A percentile compares a stretch with the other conserved stretches of the same genome.
phyloP scores from a whole-genome alignment of 192 early-diverging fungal species.

The Rhizoclosmatium globosum region DNA sequence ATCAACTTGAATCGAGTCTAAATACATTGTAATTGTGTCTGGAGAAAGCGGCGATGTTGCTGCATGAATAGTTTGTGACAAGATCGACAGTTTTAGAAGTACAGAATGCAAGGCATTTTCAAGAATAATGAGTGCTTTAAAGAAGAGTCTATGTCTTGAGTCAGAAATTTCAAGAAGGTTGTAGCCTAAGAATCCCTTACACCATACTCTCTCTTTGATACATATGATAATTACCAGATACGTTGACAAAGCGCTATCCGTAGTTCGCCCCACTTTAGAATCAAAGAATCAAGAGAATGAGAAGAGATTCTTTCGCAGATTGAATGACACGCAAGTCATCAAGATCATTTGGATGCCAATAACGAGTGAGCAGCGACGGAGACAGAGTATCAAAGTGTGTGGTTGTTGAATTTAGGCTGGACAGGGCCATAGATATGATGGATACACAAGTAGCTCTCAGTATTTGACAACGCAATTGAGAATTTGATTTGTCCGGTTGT shows the following conservation, averaged over 20 bases:
- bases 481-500: neutral
- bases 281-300: neutral
- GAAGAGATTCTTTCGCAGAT: neutral
- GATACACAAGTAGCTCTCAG: neutral
- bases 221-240: too few species aligned
- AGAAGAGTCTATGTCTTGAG: too few species aligned
- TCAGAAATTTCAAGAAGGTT: too few species aligned
- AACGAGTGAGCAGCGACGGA: neutral
- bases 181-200: too few species aligned
- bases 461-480: neutral
- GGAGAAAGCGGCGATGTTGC: neutral
- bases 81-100: neutral
- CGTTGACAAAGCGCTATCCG: conserved; percentile 5
- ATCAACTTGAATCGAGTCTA: neutral
- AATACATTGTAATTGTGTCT: neutral
- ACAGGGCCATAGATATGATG: neutral
- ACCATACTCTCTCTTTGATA: too few species aligned
- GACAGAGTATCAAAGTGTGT: neutral
- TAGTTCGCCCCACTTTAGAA: neutral
- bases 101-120: neutral
- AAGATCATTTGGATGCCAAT: conserved; percentile 4
- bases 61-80: neutral
- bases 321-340: neutral
- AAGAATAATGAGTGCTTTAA: neutral
- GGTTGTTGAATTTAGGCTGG: neutral